Evolutionary conservation across 371 early-diverging fungal genomes (phyloP), one percentile per base, ranked within the genome.

Genomic region (Mortierella sp.): DNA sequence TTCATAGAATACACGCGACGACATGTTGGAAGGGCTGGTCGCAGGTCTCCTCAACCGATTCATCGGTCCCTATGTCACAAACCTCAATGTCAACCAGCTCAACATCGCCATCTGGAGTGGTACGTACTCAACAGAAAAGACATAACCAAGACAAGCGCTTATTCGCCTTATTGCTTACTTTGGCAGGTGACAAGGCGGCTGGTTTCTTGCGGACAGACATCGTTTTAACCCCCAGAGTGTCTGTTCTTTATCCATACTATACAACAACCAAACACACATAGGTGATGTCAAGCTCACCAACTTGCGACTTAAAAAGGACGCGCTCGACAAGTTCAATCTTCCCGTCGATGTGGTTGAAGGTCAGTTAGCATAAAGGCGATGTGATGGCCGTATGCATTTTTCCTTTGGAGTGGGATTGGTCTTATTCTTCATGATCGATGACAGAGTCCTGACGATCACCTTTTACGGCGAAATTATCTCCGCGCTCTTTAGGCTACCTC

Each of bases 101-200:
- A 97, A 96, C 85, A 94, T 99, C 78, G 99, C 97, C 50, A 97
- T 99, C 74, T 99, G 99, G 99, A 94, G 94, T 83, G 99, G 99
- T 97, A 94, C 28, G 89, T 73, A 44, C 16, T 13, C 58, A 48
- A 19, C 5, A 74, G 38, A 13, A 72, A 28, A 63, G 16, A 38
- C 38, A 38, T 21, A 60, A 19, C n/a, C 50, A 24, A 47, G 45
- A 48, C 75, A 26, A 31, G 11, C 6, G 11, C 38, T 28, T 6
- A 13, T 21, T 52, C 31, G 52, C 16, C 1, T 57, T 11, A 60
- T 7, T 44, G 9, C 60, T 28, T 47, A 10, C n/a, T 26, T 63
- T 68, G 34, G 2, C 68, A 38, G 9, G 9, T 8, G 8, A 3
- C 68, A 42, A 9, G 42, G 42, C 14, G 24, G 44, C 10, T 68